Evolutionary conservation across 257 asterid genomes (phyloP).

Genomic region (Nicotiana sylvestris): DNA sequence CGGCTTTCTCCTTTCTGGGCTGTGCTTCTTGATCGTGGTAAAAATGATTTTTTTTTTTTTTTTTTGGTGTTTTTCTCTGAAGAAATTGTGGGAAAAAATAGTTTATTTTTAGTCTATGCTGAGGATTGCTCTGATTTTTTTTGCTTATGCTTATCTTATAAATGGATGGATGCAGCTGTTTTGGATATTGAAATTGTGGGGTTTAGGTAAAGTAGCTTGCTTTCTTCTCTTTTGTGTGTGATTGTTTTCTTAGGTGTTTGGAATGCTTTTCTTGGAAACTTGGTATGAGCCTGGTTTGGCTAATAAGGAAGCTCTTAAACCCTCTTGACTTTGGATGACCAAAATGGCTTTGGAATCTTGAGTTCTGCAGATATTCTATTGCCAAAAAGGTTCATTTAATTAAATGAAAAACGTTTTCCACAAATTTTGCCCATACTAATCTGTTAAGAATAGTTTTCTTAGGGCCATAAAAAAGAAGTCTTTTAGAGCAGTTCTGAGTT

Average conservation of each 20-base stretch:
- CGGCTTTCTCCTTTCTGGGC: not conserved
- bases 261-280: slow-evolving; percentile 13
- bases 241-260: not conserved
- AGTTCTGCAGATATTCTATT: not conserved
- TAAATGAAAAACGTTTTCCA: not conserved
- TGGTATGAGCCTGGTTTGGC: not conserved
- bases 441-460: not conserved
- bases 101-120: not conserved
- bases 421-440: not conserved
- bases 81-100: not conserved
- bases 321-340: slow-evolving; percentile 2
- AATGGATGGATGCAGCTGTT: not conserved
- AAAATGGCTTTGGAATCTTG: slow-evolving; percentile 9
- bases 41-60: not conserved
- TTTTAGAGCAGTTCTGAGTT: not conserved
- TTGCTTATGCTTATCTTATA: not conserved
- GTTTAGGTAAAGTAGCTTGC: slow-evolving; percentile 9
- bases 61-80: not conserved
- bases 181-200: not conserved
- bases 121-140: not conserved
- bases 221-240: not conserved
- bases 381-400: not conserved
- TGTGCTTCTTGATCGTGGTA: slow-evolving; percentile 5
- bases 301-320: slow-evolving; percentile 8
- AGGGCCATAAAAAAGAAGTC: not conserved